Evolutionary conservation across 495 filamentous ascomycete species (phyloP).

Genomic region (Astrothelium macrocarpum): DNA sequence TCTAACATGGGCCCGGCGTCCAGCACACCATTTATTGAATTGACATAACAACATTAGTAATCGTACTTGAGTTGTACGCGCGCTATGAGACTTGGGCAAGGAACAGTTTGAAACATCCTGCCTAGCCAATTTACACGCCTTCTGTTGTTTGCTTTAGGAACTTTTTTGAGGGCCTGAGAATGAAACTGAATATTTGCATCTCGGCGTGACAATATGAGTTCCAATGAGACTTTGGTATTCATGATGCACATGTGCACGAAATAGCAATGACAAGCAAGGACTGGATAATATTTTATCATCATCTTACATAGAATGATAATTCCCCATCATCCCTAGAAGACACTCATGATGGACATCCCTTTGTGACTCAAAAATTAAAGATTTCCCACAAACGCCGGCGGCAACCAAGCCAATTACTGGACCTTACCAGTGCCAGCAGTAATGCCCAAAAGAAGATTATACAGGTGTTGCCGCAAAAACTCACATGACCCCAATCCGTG

Average conservation of each 20-base stretch:
- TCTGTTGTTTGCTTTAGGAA: conserved; percentile 10
- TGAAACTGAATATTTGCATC: conserved; percentile 10
- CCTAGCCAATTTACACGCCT: conserved; percentile 11
- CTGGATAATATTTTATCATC: neutral
- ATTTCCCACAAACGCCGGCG: neutral
- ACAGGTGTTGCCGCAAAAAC: conserved; percentile 1
- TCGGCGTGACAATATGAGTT: conserved; percentile 13
- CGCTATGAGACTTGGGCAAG: conserved; percentile 12
- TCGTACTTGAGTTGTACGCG: conserved; percentile 13
- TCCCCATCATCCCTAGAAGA: neutral
- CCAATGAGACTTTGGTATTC: neutral
- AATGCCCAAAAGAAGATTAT: neutral
- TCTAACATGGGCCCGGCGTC: too few species aligned
- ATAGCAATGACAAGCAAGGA: neutral
- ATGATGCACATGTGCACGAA: neutral
- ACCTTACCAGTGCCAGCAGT: conserved; percentile 1
- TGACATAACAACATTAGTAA: too few species aligned
- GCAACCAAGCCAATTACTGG: neutral
- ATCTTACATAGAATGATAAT: conserved; percentile 1
- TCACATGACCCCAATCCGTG: neutral
- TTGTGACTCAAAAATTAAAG: neutral
- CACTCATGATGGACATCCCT: neutral
- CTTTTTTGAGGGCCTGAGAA: conserved; percentile 11
- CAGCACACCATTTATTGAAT: too few species aligned
- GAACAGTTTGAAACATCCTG: neutral